Conservation (phyloP, 2,329 filamentous ascomycete genomes). For the Neopestalotiopsis clavispora region DNA sequence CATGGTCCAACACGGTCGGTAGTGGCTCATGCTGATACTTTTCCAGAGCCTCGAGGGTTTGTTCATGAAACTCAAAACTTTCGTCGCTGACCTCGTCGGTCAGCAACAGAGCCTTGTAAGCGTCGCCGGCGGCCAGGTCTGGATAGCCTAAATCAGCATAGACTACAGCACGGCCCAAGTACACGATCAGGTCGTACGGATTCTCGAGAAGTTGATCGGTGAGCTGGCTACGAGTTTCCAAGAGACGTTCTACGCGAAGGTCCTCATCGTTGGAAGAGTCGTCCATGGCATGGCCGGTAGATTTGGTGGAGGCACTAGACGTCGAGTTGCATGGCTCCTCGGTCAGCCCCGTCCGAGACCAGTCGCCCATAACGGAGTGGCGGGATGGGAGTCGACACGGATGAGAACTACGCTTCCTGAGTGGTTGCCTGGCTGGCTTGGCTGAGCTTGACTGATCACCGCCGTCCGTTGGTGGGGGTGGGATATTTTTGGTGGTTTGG, state of each 20-base stretch:
- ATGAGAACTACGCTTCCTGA: background rate
- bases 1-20: constrained; percentile 52
- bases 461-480: background rate
- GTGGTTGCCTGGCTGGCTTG: background rate
- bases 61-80: constrained; percentile 80
- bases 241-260: constrained; percentile 47
- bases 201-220: constrained; percentile 57
- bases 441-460: background rate
- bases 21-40: constrained; percentile 40
- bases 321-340: background rate
- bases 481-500: background rate
- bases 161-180: constrained; percentile 71
- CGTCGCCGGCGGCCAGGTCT: constrained; percentile 87
- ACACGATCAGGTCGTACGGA: constrained; percentile 68
- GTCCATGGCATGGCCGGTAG: constrained; percentile 24
- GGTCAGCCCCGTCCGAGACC: background rate
- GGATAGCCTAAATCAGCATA: constrained; percentile 82
- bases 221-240: constrained; percentile 59
- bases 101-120: constrained; percentile 87
- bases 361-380: background rate
- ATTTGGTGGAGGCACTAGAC: background rate
- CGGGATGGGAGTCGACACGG: background rate
- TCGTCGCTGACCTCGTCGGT: constrained; percentile 81
- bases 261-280: constrained; percentile 40
- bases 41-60: constrained; percentile 60